Percentiles rank a stretch among this genome's conserved stretches.
phyloP scores from a whole-genome alignment of 305 asterid species.

The Fraxinus velutina region DNA sequence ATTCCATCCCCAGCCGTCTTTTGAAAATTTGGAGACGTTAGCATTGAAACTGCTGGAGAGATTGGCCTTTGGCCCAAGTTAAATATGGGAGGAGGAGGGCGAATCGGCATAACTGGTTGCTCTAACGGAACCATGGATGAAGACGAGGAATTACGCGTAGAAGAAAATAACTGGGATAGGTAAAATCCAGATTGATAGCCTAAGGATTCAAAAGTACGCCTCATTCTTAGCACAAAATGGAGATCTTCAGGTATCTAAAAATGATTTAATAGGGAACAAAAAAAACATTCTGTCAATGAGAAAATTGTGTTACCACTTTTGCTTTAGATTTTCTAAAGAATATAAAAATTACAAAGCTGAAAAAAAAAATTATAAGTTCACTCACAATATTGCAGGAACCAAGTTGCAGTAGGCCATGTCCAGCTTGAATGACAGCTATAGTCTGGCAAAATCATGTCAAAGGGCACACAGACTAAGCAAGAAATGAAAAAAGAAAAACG shows the following conservation, averaged over 20 bases:
- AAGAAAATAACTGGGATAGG: slow-evolving; percentile 84
- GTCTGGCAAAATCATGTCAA: slow-evolving; percentile 50
- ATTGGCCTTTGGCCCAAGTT: slow-evolving; percentile 74
- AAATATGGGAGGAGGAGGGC: slow-evolving; percentile 64
- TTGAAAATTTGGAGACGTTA: slow-evolving; percentile 51
- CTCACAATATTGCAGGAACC: slow-evolving; percentile 99
- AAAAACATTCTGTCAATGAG: slow-evolving; percentile 1
- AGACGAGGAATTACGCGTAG: slow-evolving; percentile 58
- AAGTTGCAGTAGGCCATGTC: slow-evolving; percentile 92
- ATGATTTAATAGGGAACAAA: neutral
- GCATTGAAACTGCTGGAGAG: slow-evolving; percentile 37
- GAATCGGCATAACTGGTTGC: slow-evolving; percentile 54
- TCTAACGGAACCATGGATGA: slow-evolving; percentile 53
- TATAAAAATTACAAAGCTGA: neutral
- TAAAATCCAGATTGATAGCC: slow-evolving; percentile 95
- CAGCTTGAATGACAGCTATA: slow-evolving; percentile 99
- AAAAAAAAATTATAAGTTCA: slow-evolving; percentile 6
- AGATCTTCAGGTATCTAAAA: slow-evolving; percentile 89
- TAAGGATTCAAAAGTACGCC: slow-evolving; percentile 87
- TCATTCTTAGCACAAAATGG: slow-evolving; percentile 94
- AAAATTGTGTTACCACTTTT: neutral
- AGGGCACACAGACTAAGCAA: slow-evolving; percentile 10
- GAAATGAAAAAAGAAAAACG: neutral
- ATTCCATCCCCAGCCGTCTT: slow-evolving; percentile 48
- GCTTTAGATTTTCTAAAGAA: neutral